Evolutionary conservation across 2,329 filamentous ascomycete species (phyloP), one percentile per base, ranked within the genome.

Genomic region (Pyrenophora teres): DNA sequence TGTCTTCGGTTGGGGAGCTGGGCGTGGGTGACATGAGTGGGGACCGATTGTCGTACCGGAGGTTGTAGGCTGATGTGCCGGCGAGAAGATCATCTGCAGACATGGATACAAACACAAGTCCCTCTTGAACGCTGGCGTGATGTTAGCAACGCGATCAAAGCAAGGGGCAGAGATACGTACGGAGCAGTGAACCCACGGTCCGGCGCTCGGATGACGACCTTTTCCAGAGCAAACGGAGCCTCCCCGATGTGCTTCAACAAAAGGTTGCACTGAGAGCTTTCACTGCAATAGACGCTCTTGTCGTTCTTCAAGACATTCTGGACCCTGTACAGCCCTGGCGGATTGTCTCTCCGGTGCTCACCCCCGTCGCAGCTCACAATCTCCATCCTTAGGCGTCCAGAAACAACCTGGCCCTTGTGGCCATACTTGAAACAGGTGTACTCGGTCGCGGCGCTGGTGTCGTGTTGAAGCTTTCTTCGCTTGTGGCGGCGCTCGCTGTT

Each of bases 51-150:
- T 48, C 60, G 48, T 75, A 90, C 61, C 87, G 84, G 21, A 93
- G 87, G 60, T 90, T 84, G 69, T 93, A 93, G 54, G 86, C 82
- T 6, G 88, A 83, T 9, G 90, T 94, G 51, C 87, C 82, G 16
- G 80, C 83, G 37, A 94, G 76, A 1, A 94, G 77, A 54, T 94
- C 87, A 60, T 95, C 86, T 32, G 87, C 83, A 35, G 86, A 83
- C 92, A 97, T 96, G 39, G 90, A 84, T 23, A 97, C 82, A 68
- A 97, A 97, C 1, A 97, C 84, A 82, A 97, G 87, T 38, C 94
- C 93, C 80, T 96, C 89, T 74, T 93, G 87, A 46, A 96, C 87
- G 46, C 90, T 93, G 69, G 44, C 13, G 50, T 50, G 43, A 64
- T 18, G 46, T 79, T 59, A 80, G 74, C 40, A 52, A 38, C 35